These are phyloP conservation scores for Glycyrrhiza uralensis DNA, from an alignment of 306 rosid species.

Conservation along the genomic window DNA sequence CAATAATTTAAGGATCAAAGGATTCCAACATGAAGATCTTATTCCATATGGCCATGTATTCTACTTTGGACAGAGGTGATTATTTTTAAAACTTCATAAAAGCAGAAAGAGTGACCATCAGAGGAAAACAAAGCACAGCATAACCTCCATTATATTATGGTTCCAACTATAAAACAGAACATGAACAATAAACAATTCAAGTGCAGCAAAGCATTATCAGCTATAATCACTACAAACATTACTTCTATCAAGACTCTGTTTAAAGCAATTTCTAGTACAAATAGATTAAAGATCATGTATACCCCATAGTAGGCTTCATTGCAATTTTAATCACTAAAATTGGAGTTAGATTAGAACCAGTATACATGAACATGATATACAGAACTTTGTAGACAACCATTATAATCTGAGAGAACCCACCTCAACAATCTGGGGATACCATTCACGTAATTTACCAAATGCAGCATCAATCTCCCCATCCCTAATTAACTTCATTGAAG, in stretches of 20 bases:
- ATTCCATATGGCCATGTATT: background rate
- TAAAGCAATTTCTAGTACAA: background rate
- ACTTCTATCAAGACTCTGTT: background rate
- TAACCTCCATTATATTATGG: background rate
- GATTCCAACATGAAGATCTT: background rate
- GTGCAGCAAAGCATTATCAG: conserved; percentile 16
- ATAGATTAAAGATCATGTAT: background rate
- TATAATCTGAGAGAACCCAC: conserved; percentile 43
- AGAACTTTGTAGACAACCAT: background rate
- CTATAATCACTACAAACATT: background rate
- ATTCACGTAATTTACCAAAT: conserved; percentile 72
- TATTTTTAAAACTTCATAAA: background rate
- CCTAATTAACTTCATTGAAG: conserved; percentile 71
- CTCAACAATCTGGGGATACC: conserved; percentile 96
- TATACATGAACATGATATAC: background rate
- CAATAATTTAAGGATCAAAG: background rate
- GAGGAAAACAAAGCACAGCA: background rate
- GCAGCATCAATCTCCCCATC: conserved; percentile 84
- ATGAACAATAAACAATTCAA: background rate
- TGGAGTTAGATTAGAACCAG: background rate
- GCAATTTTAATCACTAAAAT: conserved; percentile 17
- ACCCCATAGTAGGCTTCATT: background rate
- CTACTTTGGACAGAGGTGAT: background rate
- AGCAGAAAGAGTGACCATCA: background rate
- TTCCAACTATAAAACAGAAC: background rate